Evolutionary conservation across 2,329 filamentous ascomycete species (phyloP).

Genomic region (Paracamarosporium sp.): DNA sequence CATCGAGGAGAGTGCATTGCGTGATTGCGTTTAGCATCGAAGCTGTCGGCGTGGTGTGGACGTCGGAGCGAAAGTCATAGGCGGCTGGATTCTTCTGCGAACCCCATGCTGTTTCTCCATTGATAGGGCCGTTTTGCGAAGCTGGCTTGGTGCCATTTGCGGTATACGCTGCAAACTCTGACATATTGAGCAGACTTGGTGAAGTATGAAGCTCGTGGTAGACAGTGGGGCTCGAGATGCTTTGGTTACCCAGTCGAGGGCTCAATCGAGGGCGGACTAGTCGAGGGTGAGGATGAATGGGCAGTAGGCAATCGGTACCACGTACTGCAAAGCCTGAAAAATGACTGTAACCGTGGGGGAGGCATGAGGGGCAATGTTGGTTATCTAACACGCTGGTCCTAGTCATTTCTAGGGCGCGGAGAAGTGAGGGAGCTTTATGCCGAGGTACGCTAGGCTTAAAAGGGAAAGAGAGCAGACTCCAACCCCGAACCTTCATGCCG

Average conservation of each 20-base stretch:
- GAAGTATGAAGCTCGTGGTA: slow-evolving; percentile 22
- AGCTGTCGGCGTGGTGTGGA: slow-evolving; percentile 48
- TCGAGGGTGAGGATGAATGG: slow-evolving; percentile 34
- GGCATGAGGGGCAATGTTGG: slow-evolving; percentile 26
- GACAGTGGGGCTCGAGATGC: slow-evolving; percentile 15
- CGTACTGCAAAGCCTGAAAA: slow-evolving; percentile 37
- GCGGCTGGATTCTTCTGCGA: slow-evolving; percentile 58
- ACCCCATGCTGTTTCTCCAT: slow-evolving; percentile 43
- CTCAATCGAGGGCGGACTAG: slow-evolving; percentile 24
- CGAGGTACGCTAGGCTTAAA: neutral
- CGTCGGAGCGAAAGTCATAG: slow-evolving; percentile 61
- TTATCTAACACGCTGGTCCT: neutral
- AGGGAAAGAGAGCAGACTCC: neutral
- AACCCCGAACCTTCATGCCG: neutral
- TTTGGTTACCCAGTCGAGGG: slow-evolving; percentile 12
- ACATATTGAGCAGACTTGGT: slow-evolving; percentile 30
- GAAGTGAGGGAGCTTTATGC: neutral
- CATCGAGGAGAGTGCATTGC: slow-evolving; percentile 78
- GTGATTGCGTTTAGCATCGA: slow-evolving; percentile 84
- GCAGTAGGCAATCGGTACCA: slow-evolving; percentile 28
- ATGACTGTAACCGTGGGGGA: slow-evolving; percentile 23
- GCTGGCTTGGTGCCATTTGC: slow-evolving; percentile 33
- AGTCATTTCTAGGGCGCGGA: neutral
- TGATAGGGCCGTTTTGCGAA: slow-evolving; percentile 17
- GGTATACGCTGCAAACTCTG: slow-evolving; percentile 37